Percentiles rank a stretch among this genome's conserved stretches.
These are phyloP conservation scores for Porcisia deanei DNA, from an alignment of 208 protist species.

Conservation along the genomic window DNA sequence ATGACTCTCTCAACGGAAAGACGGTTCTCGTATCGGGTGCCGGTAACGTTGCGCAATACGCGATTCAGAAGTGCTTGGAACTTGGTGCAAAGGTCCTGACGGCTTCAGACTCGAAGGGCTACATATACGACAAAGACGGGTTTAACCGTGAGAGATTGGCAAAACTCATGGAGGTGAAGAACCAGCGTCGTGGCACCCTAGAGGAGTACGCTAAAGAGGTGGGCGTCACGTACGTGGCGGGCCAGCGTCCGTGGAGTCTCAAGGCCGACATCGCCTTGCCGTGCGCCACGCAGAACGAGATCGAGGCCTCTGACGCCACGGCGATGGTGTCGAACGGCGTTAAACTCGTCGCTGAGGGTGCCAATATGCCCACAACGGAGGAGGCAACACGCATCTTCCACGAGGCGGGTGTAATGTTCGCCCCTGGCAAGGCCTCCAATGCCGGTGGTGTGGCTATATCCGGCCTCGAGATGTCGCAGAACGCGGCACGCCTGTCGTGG, in stretches of 20 bases:
- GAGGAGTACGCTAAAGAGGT: slow-evolving; percentile 64
- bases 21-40: slow-evolving; percentile 79
- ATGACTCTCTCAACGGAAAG: slow-evolving; percentile 72
- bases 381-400: slow-evolving; percentile 82
- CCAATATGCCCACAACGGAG: slow-evolving; percentile 92
- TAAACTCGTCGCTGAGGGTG: slow-evolving; percentile 85
- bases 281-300: slow-evolving; percentile 96
- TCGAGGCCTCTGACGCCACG: slow-evolving; percentile 74
- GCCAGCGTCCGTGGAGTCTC: slow-evolving; percentile 69
- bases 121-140: slow-evolving; percentile 77
- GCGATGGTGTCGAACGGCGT: slow-evolving; percentile 77
- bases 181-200: slow-evolving; percentile 51
- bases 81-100: slow-evolving; percentile 87
- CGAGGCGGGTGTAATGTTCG: slow-evolving; percentile 70
- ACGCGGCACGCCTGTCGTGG: slow-evolving; percentile 85
- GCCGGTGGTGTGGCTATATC: slow-evolving; percentile 94
- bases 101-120: slow-evolving; percentile 85
- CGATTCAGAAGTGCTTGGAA: slow-evolving; percentile 81
- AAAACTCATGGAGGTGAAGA: slow-evolving; percentile 76
- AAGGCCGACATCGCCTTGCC: slow-evolving; percentile 83
- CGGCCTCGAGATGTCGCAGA: slow-evolving; percentile 96
- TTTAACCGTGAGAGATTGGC: slow-evolving; percentile 78
- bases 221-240: slow-evolving; percentile 63
- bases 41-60: slow-evolving; percentile 93
- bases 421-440: slow-evolving; percentile 94